Evolutionary conservation across 192 early-diverging fungal genomes (phyloP).

Genomic region (Entomortierella beljakovae): DNA sequence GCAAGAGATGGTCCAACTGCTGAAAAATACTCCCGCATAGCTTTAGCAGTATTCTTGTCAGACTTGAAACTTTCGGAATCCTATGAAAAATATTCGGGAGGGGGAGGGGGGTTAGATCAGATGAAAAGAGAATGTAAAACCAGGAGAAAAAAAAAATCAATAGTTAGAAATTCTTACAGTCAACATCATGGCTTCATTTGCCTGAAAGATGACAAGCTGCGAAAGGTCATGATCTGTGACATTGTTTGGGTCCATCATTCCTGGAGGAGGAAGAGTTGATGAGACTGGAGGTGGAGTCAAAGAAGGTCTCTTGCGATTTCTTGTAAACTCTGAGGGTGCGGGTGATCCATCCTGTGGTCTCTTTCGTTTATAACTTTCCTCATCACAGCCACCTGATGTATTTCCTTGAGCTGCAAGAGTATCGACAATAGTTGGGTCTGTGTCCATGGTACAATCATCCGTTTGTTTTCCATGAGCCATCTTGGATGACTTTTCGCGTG

Average conservation of each 20-base stretch:
- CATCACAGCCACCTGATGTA: constrained; percentile 1
- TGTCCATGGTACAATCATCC: constrained; percentile 5
- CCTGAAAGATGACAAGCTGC: constrained; percentile 48
- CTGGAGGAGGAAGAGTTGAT: constrained; percentile 30
- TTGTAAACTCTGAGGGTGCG: constrained; percentile 17
- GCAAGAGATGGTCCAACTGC: constrained; percentile 35
- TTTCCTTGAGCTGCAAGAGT: neutral
- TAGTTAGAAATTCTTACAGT: constrained; percentile 22
- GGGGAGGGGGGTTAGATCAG: neutral
- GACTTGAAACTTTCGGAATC: constrained; percentile 29
- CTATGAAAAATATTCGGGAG: neutral
- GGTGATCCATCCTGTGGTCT: constrained; percentile 10
- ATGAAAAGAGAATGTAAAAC: neutral
- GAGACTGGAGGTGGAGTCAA: constrained; percentile 24
- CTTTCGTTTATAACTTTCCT: constrained; percentile 27
- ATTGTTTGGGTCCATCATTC: constrained; percentile 47
- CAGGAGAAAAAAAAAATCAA: neutral
- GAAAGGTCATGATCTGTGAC: constrained; percentile 42
- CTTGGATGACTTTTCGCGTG: constrained; percentile 13
- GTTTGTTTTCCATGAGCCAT: neutral
- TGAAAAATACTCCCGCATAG: constrained; percentile 49
- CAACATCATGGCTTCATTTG: constrained; percentile 32
- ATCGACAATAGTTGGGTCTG: constrained; percentile 8
- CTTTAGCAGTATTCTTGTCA: constrained; percentile 16
- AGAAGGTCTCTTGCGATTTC: constrained; percentile 37